Conservation (phyloP, 176 grass and related monocot species). For the Juncus effusus region DNA sequence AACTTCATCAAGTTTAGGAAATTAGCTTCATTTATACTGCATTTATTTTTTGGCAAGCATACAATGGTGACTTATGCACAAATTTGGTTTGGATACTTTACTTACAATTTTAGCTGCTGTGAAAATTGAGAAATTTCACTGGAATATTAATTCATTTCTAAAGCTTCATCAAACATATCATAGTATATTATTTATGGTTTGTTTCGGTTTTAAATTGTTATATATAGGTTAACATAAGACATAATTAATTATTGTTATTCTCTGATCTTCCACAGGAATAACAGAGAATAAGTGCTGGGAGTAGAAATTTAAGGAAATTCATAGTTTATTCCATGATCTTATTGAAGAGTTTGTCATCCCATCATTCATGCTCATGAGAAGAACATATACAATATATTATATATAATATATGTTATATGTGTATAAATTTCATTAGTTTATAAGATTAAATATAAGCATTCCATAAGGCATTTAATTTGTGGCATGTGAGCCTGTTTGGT, state of each 20-base stretch:
- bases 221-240: too few species aligned
- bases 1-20: too few species aligned
- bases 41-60: conserved; percentile 8
- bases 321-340: background rate
- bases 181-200: too few species aligned
- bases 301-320: background rate
- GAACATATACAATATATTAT: background rate
- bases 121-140: background rate
- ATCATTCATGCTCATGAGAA: background rate
- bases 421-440: background rate
- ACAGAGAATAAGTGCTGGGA: conserved; percentile 2
- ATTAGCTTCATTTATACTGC: conserved; percentile 20
- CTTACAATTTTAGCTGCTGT: conserved; percentile 2
- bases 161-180: background rate
- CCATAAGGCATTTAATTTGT: conserved; percentile 23
- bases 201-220: too few species aligned
- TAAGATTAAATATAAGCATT: background rate
- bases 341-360: background rate
- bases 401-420: background rate
- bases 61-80: background rate
- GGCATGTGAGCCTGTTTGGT: conserved; percentile 12
- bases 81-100: background rate
- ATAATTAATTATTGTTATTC: background rate
- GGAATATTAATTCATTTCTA: background rate
- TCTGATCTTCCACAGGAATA: conserved; percentile 5